These are phyloP conservation scores for Macrocystidia cucumis DNA, from an alignment of 1,284 basidiomycete genomes.

Conservation along the genomic window DNA sequence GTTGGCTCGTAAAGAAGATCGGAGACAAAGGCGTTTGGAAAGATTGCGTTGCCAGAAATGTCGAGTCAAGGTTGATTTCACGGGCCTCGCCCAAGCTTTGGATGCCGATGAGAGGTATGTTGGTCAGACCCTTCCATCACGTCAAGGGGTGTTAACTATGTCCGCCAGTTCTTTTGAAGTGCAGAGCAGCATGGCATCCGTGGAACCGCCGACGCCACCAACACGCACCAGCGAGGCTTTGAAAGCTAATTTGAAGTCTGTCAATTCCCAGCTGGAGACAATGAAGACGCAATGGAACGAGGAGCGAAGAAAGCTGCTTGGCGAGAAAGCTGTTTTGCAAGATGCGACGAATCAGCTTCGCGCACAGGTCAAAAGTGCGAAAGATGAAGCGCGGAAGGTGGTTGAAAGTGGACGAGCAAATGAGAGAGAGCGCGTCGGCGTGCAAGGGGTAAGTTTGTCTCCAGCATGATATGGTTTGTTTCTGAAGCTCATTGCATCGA, in stretches of 20 bases:
- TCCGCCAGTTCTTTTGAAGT: slow-evolving; percentile 40
- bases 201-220: slow-evolving; percentile 59
- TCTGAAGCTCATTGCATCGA: no score
- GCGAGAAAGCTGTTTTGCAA: slow-evolving; percentile 64
- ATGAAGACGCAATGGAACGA: slow-evolving; percentile 64
- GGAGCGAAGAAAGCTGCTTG: slow-evolving; percentile 52
- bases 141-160: slow-evolving; percentile 17
- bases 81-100: slow-evolving; percentile 27
- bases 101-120: slow-evolving; percentile 51
- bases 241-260: slow-evolving; percentile 43
- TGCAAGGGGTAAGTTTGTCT: slow-evolving; percentile 43
- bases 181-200: slow-evolving; percentile 39
- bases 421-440: slow-evolving; percentile 37
- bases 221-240: slow-evolving; percentile 57
- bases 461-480: no score
- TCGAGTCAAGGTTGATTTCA: slow-evolving; percentile 48
- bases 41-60: slow-evolving; percentile 60
- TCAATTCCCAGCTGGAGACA: slow-evolving; percentile 52
- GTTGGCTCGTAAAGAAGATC: slow-evolving; percentile 55
- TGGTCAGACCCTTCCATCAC: neutral
- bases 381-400: slow-evolving; percentile 45
- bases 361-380: slow-evolving; percentile 45
- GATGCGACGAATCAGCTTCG: slow-evolving; percentile 61
- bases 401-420: slow-evolving; percentile 41
- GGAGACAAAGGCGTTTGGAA: slow-evolving; percentile 48